phyloP scores from a whole-genome alignment of 805 yeast species.

The Hanseniaspora clermontiae region DNA sequence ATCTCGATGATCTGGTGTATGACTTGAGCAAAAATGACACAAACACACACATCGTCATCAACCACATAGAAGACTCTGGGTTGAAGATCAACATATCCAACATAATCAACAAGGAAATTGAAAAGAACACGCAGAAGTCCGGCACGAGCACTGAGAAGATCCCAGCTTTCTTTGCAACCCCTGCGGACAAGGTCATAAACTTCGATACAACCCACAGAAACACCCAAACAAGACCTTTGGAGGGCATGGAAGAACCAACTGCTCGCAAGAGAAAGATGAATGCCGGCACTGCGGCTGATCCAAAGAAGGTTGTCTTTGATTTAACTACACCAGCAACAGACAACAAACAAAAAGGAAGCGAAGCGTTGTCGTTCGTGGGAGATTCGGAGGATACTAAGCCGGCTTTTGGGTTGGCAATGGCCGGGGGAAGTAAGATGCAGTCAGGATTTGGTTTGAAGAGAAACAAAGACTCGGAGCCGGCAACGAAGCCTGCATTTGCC shows the following conservation, averaged over 20 bases:
- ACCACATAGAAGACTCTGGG: slow-evolving; percentile 4
- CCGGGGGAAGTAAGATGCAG: background rate
- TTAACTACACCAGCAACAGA: background rate
- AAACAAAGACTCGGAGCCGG: background rate
- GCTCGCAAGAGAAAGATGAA: background rate
- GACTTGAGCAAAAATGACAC: background rate
- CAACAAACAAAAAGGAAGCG: background rate
- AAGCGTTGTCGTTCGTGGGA: background rate
- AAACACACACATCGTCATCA: slow-evolving; percentile 4
- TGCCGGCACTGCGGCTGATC: background rate
- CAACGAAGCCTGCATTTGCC: slow-evolving; percentile 10
- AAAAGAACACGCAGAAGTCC: background rate
- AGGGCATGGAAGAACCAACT: background rate
- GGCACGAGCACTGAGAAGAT: background rate
- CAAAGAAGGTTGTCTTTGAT: background rate
- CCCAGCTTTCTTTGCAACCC: background rate
- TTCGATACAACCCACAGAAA: background rate
- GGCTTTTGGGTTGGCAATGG: background rate
- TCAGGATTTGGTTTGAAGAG: background rate
- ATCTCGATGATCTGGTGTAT: slow-evolving; percentile 1
- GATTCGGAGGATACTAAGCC: background rate
- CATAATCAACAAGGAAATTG: slow-evolving; percentile 9
- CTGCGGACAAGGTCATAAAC: slow-evolving; percentile 2
- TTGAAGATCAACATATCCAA: slow-evolving; percentile 10
- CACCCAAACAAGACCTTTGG: background rate